Conservation (phyloP, 305 asterid species). For the Solanum hybrid region DNA sequence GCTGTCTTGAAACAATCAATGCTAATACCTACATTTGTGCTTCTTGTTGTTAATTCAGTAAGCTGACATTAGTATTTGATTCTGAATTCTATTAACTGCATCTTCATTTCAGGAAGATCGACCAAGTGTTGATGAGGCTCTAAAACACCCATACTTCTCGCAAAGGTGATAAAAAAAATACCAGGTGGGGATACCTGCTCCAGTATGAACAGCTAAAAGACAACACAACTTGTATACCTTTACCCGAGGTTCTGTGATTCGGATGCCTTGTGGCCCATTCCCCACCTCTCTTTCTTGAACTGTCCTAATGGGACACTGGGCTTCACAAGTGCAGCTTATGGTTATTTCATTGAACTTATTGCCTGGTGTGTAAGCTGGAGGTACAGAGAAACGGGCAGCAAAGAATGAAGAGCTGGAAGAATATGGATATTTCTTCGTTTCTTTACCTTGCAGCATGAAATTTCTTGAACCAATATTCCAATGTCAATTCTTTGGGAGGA, state of each 20-base stretch:
- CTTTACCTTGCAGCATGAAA: background rate
- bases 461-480: background rate
- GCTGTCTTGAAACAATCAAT: conserved; percentile 18
- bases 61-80: background rate
- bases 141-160: conserved; percentile 74
- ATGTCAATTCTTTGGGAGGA: background rate
- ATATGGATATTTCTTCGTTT: background rate
- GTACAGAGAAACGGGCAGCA: background rate
- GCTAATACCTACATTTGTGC: background rate
- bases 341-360: background rate
- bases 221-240: background rate
- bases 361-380: background rate
- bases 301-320: background rate
- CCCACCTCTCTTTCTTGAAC: background rate
- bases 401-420: background rate
- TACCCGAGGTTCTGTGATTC: background rate
- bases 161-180: background rate
- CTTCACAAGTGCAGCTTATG: background rate
- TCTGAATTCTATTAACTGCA: background rate
- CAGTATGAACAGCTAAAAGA: background rate
- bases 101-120: conserved; percentile 60
- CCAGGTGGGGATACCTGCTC: background rate
- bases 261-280: background rate
- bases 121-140: conserved; percentile 71
- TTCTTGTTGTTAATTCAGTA: background rate